A percentile compares a stretch with the other conserved stretches of the same genome.
These are phyloP conservation scores for Emmonsia crescens DNA, from an alignment of 2,329 filamentous ascomycete genomes.

Conservation along the genomic window DNA sequence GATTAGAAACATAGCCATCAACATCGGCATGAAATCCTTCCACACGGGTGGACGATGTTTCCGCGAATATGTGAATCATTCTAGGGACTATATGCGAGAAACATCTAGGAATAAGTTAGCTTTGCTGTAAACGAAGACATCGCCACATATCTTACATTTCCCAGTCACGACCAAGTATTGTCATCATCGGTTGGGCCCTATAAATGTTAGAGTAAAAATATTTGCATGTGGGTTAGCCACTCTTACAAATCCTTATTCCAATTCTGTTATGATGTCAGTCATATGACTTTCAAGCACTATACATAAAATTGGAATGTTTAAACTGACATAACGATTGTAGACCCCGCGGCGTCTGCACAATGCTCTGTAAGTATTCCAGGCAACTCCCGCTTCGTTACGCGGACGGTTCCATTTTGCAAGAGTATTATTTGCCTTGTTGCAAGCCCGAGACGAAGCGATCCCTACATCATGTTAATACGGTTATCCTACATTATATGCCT, in stretches of 20 bases:
- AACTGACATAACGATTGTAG: conserved; percentile 30
- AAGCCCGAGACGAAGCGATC: conserved; percentile 13
- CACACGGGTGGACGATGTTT: background rate
- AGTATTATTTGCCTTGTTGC: conserved; percentile 21
- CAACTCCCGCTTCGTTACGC: conserved; percentile 34
- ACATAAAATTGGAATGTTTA: conserved; percentile 12
- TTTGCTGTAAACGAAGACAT: background rate
- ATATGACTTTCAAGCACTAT: background rate
- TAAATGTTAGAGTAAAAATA: background rate
- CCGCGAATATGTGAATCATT: background rate
- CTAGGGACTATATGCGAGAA: conserved; percentile 2
- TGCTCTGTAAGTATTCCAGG: conserved; percentile 47
- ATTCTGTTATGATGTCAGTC: conserved; percentile 2
- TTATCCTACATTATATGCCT: background rate
- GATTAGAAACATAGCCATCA: background rate
- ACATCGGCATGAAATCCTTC: background rate
- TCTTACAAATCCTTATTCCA: conserved; percentile 10
- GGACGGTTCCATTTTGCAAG: conserved; percentile 31
- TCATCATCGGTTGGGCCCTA: conserved; percentile 8
- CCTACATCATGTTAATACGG: conserved; percentile 1
- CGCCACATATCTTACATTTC: conserved; percentile 6
- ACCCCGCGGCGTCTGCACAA: conserved; percentile 42
- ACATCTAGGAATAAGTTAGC: background rate
- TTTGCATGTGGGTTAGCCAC: background rate
- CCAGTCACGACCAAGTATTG: conserved; percentile 3